Evolutionary conservation across 208 protist species (phyloP), one percentile per base, ranked within the genome.

Genomic region (Trypanosoma cruzi): DNA sequence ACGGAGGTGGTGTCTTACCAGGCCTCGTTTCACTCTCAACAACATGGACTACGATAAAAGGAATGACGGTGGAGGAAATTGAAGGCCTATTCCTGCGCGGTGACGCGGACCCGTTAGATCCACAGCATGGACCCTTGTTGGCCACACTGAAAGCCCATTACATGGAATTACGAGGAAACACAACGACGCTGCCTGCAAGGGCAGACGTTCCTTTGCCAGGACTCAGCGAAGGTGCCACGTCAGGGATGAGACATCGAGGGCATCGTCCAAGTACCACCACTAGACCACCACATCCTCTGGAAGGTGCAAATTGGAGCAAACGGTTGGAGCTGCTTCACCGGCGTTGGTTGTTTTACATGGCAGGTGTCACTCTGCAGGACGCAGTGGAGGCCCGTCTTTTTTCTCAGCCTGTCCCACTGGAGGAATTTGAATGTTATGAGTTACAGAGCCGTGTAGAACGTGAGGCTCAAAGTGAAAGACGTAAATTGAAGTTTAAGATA

Each of bases 31-130:
- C 82, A 10, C 79, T 79, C 32, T 87, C 86, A 37, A 92, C 85
- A 36, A 88, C 86, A 44, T 92, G 89, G 89, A 89, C 89, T 1
- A 85, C 75, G 36, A 70, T 64, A 11, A 61, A 87, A 11, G 86
- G 86, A 20, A 77, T 89, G 57, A 83, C 77, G 6, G 29, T 86
- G 0, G 64, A 82, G 26, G 79, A 87, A 73, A 81, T 92, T 37
- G 89, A 95, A 65, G 22, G 69, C 1, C 44, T 91, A 13, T 92
- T 95, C 71, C 71, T 95, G 5, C 32, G 66, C 22, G 75, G 79
- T 24, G 77, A 71, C 16, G 80, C 80, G 1, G 89, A 95, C 56
- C 89, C 86, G 11, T 68, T 90, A 8, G 82, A 95, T 71, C 89
- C 89, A 13, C 63, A 89, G 58, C 84, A 86, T 75, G 63, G 64